phyloP scores from a whole-genome alignment of 192 early-diverging fungal species.

The Rhizoclosmatium sp. region DNA sequence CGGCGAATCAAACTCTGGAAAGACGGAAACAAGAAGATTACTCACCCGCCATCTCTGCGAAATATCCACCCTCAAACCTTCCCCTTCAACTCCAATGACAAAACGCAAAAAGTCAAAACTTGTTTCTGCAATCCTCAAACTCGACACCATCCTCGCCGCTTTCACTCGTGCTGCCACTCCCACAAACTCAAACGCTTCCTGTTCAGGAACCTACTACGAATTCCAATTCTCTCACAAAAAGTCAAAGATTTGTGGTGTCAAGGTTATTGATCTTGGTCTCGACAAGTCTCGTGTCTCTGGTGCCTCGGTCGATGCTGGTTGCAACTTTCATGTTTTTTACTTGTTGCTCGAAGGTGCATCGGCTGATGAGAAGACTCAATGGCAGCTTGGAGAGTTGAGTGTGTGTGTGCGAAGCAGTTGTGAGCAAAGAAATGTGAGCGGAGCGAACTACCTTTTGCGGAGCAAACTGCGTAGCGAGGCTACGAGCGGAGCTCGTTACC shows the following conservation, averaged over 20 bases:
- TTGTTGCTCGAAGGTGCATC: slow-evolving; percentile 82
- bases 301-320: slow-evolving; percentile 62
- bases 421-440: no score
- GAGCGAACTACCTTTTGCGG: no score
- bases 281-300: slow-evolving; percentile 82
- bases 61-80: slow-evolving; percentile 58
- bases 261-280: slow-evolving; percentile 83
- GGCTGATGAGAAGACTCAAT: slow-evolving; percentile 73
- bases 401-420: slow-evolving; percentile 6
- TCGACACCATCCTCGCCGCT: slow-evolving; percentile 73
- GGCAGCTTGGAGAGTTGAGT: slow-evolving; percentile 63
- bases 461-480: no score
- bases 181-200: slow-evolving; percentile 70
- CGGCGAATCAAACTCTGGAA: slow-evolving; percentile 90
- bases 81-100: slow-evolving; percentile 41
- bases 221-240: slow-evolving; percentile 83
- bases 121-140: slow-evolving; percentile 72
- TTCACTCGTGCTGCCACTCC: slow-evolving; percentile 78
- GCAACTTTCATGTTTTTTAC: slow-evolving; percentile 95
- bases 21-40: slow-evolving; percentile 80
- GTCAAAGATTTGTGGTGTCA: slow-evolving; percentile 82
- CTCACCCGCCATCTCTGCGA: slow-evolving; percentile 77
- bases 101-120: slow-evolving; percentile 75
- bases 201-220: slow-evolving; percentile 80
- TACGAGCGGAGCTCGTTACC: no score